Evolutionary conservation across 805 yeast species (phyloP).

Genomic region (Saturnispora galanensis): DNA sequence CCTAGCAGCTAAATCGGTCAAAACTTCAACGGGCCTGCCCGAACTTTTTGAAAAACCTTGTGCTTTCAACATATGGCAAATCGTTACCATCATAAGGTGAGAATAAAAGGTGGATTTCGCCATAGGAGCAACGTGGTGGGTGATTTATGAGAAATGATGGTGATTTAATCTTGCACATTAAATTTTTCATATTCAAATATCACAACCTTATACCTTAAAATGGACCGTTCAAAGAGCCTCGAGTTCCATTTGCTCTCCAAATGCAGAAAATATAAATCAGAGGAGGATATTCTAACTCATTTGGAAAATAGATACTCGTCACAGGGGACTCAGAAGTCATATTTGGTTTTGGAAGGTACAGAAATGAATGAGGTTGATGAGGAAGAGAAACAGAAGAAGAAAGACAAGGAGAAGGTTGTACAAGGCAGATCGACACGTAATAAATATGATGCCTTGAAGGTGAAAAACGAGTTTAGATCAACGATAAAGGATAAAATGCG

Average conservation of each 20-base stretch:
- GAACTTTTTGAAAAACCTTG: constrained; percentile 77
- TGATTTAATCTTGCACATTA: background rate
- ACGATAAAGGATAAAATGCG: constrained; percentile 31
- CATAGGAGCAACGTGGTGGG: constrained; percentile 10
- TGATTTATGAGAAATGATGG: background rate
- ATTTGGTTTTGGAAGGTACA: constrained; percentile 32
- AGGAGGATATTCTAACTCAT: constrained; percentile 30
- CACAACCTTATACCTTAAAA: constrained; percentile 12
- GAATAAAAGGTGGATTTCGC: constrained; percentile 22
- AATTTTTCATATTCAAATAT: background rate
- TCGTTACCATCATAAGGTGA: constrained; percentile 23
- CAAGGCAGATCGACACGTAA: constrained; percentile 8
- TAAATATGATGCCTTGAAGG: constrained; percentile 17
- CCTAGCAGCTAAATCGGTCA: constrained; percentile 69
- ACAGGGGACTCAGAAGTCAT: constrained; percentile 38
- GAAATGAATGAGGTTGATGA: constrained; percentile 18
- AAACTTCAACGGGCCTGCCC: constrained; percentile 51
- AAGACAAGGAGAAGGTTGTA: constrained; percentile 4
- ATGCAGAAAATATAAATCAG: constrained; percentile 29
- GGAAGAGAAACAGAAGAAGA: constrained; percentile 16
- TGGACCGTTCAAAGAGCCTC: constrained; percentile 35
- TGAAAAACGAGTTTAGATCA: constrained; percentile 33
- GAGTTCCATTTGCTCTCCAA: constrained; percentile 39
- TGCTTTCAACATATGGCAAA: constrained; percentile 55
- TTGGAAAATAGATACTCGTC: constrained; percentile 37